Evolutionary conservation across 1,284 basidiomycete species (phyloP), one percentile per base, ranked within the genome.

Genomic region (Vanrija pseudolonga): DNA sequence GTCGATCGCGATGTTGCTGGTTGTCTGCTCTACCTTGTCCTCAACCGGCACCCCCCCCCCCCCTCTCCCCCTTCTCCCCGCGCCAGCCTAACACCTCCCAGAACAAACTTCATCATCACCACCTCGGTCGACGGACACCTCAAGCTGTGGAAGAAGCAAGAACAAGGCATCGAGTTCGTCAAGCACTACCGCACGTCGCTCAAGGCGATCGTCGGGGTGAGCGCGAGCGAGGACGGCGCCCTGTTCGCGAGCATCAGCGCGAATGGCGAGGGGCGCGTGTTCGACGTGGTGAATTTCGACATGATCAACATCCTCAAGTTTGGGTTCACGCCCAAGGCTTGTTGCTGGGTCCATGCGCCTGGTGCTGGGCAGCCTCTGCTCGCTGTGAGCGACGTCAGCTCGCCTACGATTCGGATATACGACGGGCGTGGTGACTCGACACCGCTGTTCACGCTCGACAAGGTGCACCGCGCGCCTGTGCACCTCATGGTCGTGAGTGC

Each of bases 111-210:
- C 67, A 71, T 98, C 50, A 83, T 98, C 55, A 98, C 96, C 2
- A 93, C 94, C 1, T 97, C 93, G 2, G 76, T 93, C 12, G 95
- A 98, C 68, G 96, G 96, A 1, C 90, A 95, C 75, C 79, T 98
- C 65, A 98, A 99, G 76, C 80, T 99, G 24, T 99, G 96, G 96
- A 98, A 97, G 80, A 98, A 98, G 77, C 92, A 96, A 77, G 88
- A 93, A 14, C 74, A 80, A 6, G 91, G 92, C 7, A 89, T 94
- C 66, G 90, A 95, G 76, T 94, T 93, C 67, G 89, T 94, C 57
- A 94, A 96, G 77, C 87, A 90, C 65, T 95, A 91, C 76, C 85
- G 95, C 41, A 93, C 96, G 2, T 94, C 97, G 66, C 80, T 96
- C 23, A 82, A 83, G 22, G 84, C 90, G 14, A 83, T 98, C 40